Evolutionary conservation across 139 green algal species (phyloP).

Genomic region (Chlamydomonas schloesseri): DNA sequence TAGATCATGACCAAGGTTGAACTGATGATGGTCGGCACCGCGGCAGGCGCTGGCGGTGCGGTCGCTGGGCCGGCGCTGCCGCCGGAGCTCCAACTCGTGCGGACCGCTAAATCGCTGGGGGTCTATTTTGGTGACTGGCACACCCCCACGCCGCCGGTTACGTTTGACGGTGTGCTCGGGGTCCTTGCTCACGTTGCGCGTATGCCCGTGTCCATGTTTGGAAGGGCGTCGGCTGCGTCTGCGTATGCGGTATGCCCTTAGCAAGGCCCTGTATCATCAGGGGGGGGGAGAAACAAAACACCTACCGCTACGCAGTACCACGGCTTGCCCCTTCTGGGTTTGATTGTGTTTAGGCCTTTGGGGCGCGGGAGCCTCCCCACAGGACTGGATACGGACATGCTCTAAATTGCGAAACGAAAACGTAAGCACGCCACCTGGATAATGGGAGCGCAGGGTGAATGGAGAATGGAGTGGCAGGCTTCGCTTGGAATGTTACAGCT

Average conservation of each 20-base stretch:
- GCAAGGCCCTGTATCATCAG: not conserved
- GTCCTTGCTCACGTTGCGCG: not conserved
- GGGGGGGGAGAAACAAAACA: no score
- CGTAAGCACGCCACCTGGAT: no score
- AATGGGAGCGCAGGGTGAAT: no score
- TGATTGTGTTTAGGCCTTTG: no score
- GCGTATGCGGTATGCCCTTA: constrained; percentile 2
- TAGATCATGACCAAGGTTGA: not conserved
- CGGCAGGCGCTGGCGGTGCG: not conserved
- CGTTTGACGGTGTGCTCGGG: not conserved
- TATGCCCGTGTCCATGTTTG: not conserved
- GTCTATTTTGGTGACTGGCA: not conserved
- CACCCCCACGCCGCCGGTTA: not conserved
- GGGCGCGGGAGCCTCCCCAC: no score
- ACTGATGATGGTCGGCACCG: not conserved
- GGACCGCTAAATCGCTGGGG: not conserved
- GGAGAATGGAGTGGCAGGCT: no score
- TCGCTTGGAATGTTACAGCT: no score
- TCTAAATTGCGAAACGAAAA: no score
- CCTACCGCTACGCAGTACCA: no score
- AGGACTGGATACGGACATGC: no score
- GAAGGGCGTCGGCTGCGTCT: not conserved
- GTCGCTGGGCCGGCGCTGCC: not conserved
- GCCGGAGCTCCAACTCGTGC: not conserved
- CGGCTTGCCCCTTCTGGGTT: no score